Evolutionary conservation across 345 rosid species (phyloP).

Genomic region (Cochlearia excelsa): DNA sequence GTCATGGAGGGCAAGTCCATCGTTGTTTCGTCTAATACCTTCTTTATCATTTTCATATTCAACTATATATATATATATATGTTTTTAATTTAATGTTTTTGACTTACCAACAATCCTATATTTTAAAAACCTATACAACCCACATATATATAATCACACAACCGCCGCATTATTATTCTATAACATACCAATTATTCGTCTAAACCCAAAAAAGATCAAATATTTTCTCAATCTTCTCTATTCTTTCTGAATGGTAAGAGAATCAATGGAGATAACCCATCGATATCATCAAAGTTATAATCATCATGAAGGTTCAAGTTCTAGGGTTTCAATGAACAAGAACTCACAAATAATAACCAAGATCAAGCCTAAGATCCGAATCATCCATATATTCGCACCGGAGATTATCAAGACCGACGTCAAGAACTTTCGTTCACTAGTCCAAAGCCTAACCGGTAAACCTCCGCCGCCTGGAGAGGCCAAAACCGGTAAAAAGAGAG

Average conservation of each 20-base stretch:
- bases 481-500: slow-evolving; percentile 29
- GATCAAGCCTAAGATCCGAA: slow-evolving; percentile 72
- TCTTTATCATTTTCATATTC: slow-evolving; percentile 31
- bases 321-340: slow-evolving; percentile 46
- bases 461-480: slow-evolving; percentile 37
- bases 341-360: slow-evolving; percentile 57
- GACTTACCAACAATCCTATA: slow-evolving; percentile 33
- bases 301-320: slow-evolving; percentile 29
- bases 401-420: slow-evolving; percentile 91
- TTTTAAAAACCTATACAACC: not conserved
- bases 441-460: slow-evolving; percentile 85
- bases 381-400: slow-evolving; percentile 88
- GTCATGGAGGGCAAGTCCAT: slow-evolving; percentile 41
- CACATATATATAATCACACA: slow-evolving; percentile 25
- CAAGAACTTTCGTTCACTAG: slow-evolving; percentile 77
- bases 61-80: not conserved
- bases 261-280: slow-evolving; percentile 31
- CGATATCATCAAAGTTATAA: slow-evolving; percentile 28
- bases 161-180: slow-evolving; percentile 33
- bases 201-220: slow-evolving; percentile 24
- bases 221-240: not conserved
- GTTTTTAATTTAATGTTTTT: slow-evolving; percentile 23
- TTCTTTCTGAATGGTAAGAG: slow-evolving; percentile 27
- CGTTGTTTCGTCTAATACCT: slow-evolving; percentile 31
- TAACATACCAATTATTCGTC: slow-evolving; percentile 28